These are phyloP conservation scores for Pichia sp. DNA, from an alignment of 1,139 yeast species.

Conservation along the genomic window DNA sequence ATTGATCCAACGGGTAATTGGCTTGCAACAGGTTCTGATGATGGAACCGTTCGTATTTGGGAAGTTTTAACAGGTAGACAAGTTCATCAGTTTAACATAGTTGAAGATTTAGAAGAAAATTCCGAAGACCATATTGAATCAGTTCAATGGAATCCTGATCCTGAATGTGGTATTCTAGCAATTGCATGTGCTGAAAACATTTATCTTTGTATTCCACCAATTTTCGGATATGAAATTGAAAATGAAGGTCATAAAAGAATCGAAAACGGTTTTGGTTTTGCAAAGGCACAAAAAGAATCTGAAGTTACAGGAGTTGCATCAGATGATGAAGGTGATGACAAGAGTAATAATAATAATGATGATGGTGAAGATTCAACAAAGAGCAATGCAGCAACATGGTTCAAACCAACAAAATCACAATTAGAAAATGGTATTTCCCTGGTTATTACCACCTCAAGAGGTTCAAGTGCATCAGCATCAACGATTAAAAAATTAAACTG, in stretches of 20 bases:
- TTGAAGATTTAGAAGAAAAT: constrained; percentile 42
- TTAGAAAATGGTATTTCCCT: constrained; percentile 65
- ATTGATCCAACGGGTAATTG: constrained; percentile 89
- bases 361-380: constrained; percentile 26
- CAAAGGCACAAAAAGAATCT: constrained; percentile 57
- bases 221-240: constrained; percentile 83
- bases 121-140: constrained; percentile 72
- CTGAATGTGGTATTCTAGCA: constrained; percentile 67
- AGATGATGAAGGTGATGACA: constrained; percentile 25
- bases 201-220: constrained; percentile 78
- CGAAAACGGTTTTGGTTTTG: constrained; percentile 91
- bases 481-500: constrained; percentile 80
- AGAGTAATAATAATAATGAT: constrained; percentile 32
- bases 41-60: constrained; percentile 94
- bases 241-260: constrained; percentile 71
- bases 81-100: constrained; percentile 58
- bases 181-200: constrained; percentile 78
- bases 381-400: constrained; percentile 73
- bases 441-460: constrained; percentile 59
- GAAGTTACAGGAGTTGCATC: constrained; percentile 40
- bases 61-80: constrained; percentile 94
- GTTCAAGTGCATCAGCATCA: constrained; percentile 49
- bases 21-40: constrained; percentile 97
- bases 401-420: constrained; percentile 65
- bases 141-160: constrained; percentile 87